Base-by-base conservation (phyloP, 176 grass and related monocot species). In the Avena atlantica region DNA sequence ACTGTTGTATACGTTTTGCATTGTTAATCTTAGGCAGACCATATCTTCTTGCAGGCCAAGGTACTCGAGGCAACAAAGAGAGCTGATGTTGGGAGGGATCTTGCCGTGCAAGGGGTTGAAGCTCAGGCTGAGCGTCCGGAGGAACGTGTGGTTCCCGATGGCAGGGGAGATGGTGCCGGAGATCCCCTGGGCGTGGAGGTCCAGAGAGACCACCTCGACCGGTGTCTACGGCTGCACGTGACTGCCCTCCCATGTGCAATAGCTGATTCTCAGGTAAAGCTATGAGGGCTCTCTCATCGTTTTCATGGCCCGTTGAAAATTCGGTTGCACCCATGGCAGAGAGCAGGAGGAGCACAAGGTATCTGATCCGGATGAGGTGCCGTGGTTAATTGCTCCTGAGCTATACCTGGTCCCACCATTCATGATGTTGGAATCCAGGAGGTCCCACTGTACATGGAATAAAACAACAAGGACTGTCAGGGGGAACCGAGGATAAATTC, bases 21-120 rank as follows among this genome's bases (percentile, higher is more conserved):
- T 29, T 29, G 29, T 29, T 29, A 29, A 29, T 29, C 29, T 29
- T 29, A 29, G 29, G 29, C 1, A 29, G 58, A 77, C 20, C 70
- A 52, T 23, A 1, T 85, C 66, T 0, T 20, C 1, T 9, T 4
- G 48, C 19, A 85, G 24, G 59, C 29, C 12, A 53, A 85, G 11
- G 42, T 10, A 5, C 12, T 8, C 2, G 19, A 78, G 83, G 8
- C 47, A 44, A 1, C 25, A 6, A 17, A 85, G 57, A 23, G 70
- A 75, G 53, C 82, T 56, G 6, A 75, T 84, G 56, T 56, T 84
- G 5, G 56, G 55, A 76, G 83, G 71, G 2, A 85, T 85, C 57
- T 85, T 12, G 0, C 83, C 83, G 0, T 66, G 8, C 8, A 85
- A 60, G 12, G 10, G 9, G 4, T 85, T 85, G 27, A 7, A 8